A percentile compares a stretch with the other conserved stretches of the same genome.
Evolutionary conservation across 2,329 filamentous ascomycete genomes (phyloP).

Genomic region (Talaromyces verruculosus): DNA sequence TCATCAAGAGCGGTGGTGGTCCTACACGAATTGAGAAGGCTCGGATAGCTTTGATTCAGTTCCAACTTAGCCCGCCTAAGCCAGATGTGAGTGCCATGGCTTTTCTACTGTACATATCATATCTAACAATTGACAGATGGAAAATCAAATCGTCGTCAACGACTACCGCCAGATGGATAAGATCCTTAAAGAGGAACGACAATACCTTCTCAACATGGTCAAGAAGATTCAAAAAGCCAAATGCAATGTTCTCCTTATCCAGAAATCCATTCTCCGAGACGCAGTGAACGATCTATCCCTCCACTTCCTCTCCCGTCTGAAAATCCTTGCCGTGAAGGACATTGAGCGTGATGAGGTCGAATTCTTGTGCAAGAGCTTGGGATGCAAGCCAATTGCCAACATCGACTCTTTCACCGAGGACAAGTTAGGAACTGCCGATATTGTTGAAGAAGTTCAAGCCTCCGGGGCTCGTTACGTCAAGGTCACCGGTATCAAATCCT

Average conservation of each 20-base stretch:
- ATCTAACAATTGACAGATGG: slow-evolving; percentile 65
- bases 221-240: slow-evolving; percentile 99
- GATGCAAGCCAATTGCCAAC: slow-evolving; percentile 98
- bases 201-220: slow-evolving; percentile 96
- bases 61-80: slow-evolving; percentile 97
- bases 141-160: slow-evolving; percentile 98
- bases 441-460: slow-evolving; percentile 87
- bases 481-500: slow-evolving; percentile 83
- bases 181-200: slow-evolving; percentile 98
- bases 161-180: slow-evolving; percentile 99
- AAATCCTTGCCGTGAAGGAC: slow-evolving; percentile 94
- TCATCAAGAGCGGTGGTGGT: slow-evolving; percentile 90
- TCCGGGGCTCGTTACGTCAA: slow-evolving; percentile 91
- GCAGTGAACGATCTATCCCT: slow-evolving; percentile 96
- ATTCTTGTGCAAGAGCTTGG: slow-evolving; percentile 98
- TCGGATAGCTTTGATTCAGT: slow-evolving; percentile 93
- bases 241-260: slow-evolving; percentile 96
- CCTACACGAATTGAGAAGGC: slow-evolving; percentile 96
- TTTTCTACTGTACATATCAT: background rate
- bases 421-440: slow-evolving; percentile 89
- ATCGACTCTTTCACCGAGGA: slow-evolving; percentile 98
- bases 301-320: slow-evolving; percentile 95
- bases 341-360: slow-evolving; percentile 98
- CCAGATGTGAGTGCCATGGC: slow-evolving; percentile 69
- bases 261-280: slow-evolving; percentile 96